These are phyloP conservation scores for Calonectria naviculata DNA, from an alignment of 2,329 filamentous ascomycete species.

Conservation along the genomic window DNA sequence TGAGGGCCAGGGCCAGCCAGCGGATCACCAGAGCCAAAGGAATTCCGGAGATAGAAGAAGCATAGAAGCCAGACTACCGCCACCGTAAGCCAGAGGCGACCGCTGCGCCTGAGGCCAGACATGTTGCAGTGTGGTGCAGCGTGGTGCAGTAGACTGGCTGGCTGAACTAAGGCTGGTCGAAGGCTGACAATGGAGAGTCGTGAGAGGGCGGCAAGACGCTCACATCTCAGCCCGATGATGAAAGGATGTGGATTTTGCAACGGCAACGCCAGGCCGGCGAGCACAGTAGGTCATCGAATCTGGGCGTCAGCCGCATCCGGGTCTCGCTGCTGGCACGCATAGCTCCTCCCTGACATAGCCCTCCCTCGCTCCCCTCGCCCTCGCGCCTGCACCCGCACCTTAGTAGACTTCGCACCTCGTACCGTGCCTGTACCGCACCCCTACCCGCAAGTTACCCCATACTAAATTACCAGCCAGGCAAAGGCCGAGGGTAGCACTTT, in stretches of 20 bases:
- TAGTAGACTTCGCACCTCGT: constrained; percentile 5
- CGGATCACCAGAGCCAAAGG: constrained; percentile 34
- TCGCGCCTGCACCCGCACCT: neutral
- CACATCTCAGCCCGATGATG: constrained; percentile 21
- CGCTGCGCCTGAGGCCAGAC: constrained; percentile 31
- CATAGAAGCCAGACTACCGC: constrained; percentile 35
- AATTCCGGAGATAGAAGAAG: constrained; percentile 39
- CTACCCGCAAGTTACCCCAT: constrained; percentile 1
- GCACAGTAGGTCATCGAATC: constrained; percentile 8
- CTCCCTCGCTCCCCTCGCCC: constrained; percentile 1
- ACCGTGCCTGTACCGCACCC: constrained; percentile 2
- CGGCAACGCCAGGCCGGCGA: constrained; percentile 2
- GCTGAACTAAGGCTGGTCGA: constrained; percentile 11
- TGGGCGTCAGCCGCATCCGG: constrained; percentile 15
- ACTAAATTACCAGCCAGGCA: constrained; percentile 5
- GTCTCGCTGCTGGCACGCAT: constrained; percentile 7
- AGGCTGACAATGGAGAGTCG: constrained; percentile 6
- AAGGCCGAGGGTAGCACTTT: neutral
- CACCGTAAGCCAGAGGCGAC: constrained; percentile 40
- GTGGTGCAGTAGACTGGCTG: constrained; percentile 3
- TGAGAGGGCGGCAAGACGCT: constrained; percentile 10
- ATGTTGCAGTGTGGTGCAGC: constrained; percentile 1
- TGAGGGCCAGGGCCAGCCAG: constrained; percentile 35
- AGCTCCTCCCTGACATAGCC: constrained; percentile 7
- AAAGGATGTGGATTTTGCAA: constrained; percentile 11